Percentiles rank a stretch among this genome's conserved stretches.
phyloP scores from a whole-genome alignment of 805 yeast species.

The Huiozyma naganishii region DNA sequence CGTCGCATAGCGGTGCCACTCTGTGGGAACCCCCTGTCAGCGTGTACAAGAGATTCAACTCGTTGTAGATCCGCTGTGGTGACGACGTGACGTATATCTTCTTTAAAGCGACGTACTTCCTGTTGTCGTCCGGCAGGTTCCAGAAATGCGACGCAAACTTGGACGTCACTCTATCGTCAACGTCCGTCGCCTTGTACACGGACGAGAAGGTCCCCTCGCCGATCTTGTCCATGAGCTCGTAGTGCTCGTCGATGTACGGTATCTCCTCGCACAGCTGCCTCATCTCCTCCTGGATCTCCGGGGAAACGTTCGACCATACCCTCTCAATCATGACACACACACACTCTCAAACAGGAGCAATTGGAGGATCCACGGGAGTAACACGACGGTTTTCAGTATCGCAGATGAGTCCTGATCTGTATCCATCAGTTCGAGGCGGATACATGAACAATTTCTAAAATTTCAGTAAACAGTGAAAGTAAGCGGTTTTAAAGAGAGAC shows the following conservation, averaged over 20 bases:
- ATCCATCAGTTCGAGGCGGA: no score
- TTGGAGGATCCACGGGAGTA: no score
- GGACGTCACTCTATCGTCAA: slow-evolving; percentile 25
- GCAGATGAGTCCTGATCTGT: no score
- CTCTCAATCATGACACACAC: no score
- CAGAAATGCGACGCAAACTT: slow-evolving; percentile 23
- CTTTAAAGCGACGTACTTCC: slow-evolving; percentile 67
- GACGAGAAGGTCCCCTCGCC: slow-evolving; percentile 82
- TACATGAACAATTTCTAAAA: no score
- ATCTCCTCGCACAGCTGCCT: slow-evolving; percentile 42
- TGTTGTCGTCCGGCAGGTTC: slow-evolving; percentile 28
- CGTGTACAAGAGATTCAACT: slow-evolving; percentile 63
- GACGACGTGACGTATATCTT: slow-evolving; percentile 92
- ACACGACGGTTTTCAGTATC: no score
- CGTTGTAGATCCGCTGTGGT: slow-evolving; percentile 83
- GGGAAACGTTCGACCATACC: slow-evolving; percentile 28
- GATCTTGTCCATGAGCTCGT: slow-evolving; percentile 37
- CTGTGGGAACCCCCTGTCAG: slow-evolving; percentile 59
- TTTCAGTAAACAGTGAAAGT: no score
- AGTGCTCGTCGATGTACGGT: slow-evolving; percentile 34
- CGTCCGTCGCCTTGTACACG: slow-evolving; percentile 49
- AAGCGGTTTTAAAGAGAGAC: no score
- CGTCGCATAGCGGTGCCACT: slow-evolving; percentile 86
- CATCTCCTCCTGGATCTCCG: slow-evolving; percentile 49
- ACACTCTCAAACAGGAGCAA: no score